Evolutionary conservation across 2,329 filamentous ascomycete species (phyloP).

Genomic region (Paecilomyces formosus): DNA sequence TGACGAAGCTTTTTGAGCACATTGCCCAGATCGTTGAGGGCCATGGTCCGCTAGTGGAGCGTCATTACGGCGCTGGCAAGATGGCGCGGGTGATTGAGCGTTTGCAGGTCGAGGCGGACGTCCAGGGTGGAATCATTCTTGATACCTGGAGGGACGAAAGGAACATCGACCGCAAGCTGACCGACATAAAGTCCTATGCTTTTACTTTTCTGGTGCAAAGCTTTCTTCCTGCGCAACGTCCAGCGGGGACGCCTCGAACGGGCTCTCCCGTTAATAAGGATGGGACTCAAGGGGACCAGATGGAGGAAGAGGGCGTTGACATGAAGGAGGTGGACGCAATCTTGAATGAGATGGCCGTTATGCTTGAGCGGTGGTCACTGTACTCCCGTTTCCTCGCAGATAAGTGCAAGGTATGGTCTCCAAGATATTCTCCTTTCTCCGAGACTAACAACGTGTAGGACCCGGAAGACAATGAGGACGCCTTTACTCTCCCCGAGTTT

Average conservation of each 20-base stretch:
- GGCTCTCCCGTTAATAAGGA: conserved; percentile 65
- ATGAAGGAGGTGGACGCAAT: conserved; percentile 93
- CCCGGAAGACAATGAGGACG: conserved; percentile 44
- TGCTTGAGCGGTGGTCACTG: conserved; percentile 88
- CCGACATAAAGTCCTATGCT: conserved; percentile 93
- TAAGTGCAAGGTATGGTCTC: conserved; percentile 65
- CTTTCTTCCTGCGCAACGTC: conserved; percentile 67
- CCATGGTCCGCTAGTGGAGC: conserved; percentile 82
- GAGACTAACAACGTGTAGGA: conserved; percentile 36
- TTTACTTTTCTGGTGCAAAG: conserved; percentile 96
- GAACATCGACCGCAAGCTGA: conserved; percentile 74
- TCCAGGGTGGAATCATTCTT: conserved; percentile 90
- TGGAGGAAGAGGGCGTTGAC: conserved; percentile 87
- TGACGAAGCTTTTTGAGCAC: conserved; percentile 93
- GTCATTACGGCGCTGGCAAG: conserved; percentile 85
- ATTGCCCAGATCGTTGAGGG: conserved; percentile 94
- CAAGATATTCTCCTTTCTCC: conserved; percentile 11
- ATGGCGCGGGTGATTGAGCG: conserved; percentile 93
- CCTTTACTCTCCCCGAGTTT: conserved; percentile 63
- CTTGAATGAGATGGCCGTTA: conserved; percentile 79
- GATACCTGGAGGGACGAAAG: conserved; percentile 94
- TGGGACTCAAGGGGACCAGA: conserved; percentile 46
- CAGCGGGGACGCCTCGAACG: conserved; percentile 58
- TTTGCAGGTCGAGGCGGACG: conserved; percentile 87
- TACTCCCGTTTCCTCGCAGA: conserved; percentile 83